Evolutionary conservation across 805 yeast genomes (phyloP), one percentile per base, ranked within the genome.

Genomic region (Lachancea lanzarotensis): DNA sequence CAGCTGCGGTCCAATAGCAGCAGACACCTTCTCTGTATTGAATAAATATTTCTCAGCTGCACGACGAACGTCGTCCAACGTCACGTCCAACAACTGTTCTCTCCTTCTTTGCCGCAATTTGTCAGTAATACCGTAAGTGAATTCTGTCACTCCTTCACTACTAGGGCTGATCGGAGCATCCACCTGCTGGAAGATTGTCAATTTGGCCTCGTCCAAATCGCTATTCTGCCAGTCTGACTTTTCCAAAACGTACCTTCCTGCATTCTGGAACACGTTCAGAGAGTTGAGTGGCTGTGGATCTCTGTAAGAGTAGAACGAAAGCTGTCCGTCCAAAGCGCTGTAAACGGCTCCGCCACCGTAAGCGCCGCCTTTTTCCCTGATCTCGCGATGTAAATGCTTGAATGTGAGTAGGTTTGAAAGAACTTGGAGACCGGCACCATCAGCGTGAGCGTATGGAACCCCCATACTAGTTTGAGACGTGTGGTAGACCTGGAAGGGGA

Each of bases 301-400:
- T 54, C 98, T 76, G 69, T 91, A 93, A 0, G 98, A 89, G 66
- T 84, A 93, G 67, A 74, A 88, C 29, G 84, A 76, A 56, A 91
- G 78, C 2, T 81, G 55, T 0, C 97, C 98, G 41, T 84, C 87
- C 18, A 86, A 60, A 0, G 91, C 88, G 60, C 82, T 85, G 62
- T 82, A 93, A 7, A 76, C 68, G 3, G 95, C 84, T 3, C 98
- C 98, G 5, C 96, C 98, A 7, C 98, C 98, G 60, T 93, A 93
- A 0, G 98, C 98, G 47, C 98, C 98, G 46, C 96, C 96, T 57
- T 91, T 80, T 60, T 93, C 98, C 52, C 98, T 77, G 32, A 93
- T 80, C 51, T 89, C 95, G 11, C 87, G 77, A 63, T 93, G 98
- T 40, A 93, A 69, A 53, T 85, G 78, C 57, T 84, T 86, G 66